Evolutionary conservation across 108 stramenopile species (phyloP), one percentile per base, ranked within the genome.

Genomic region (Pseudonitzschia pungens): DNA sequence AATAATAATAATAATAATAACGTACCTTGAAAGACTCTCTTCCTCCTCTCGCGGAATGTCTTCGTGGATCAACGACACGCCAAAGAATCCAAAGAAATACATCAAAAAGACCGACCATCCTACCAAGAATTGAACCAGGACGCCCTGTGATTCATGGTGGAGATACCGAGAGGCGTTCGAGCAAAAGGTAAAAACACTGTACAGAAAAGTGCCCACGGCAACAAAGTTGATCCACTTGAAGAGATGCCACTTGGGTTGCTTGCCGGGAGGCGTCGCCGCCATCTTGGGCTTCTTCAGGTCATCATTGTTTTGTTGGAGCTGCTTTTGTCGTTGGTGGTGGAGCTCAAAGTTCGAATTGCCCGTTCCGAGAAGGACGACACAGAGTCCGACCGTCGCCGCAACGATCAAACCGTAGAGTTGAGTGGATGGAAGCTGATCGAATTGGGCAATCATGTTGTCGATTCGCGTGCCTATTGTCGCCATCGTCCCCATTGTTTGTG

Each of bases 41-140:
- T 70, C 57, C 65, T 45, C 56, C n/a, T 78, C 42, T 8, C 55
- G 18, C 11, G 70, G 67, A 68, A 74, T 60, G 41, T 79, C 78
- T 24, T 81, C 68, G 90, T 84, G 71, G 29, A 86, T 75, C 71
- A 98, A 98, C 33, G 84, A 87, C 42, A 98, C 92, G 42, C 97
- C 97, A 80, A 97, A 98, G 83, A 98, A 98, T 16, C 96, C 97
- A 69, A 98, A 96, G 73, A 98, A 98, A 87, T 97, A 98, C 70
- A 87, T 85, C 48, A 97, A 58, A 76, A 84, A 92, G 16, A 86
- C 28, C 55, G 79, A 81, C 93, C 96, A 97, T 33, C 87, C 80
- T 21, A 88, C 69, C 64, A 97, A 56, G 59, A 90, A 88, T 31
- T 77, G 73, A 40, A 90, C 76, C 65, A 97, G 55, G 21, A 80